phyloP scores from a whole-genome alignment of 2,329 filamentous ascomycete species.

The Colletotrichum zoysiae region DNA sequence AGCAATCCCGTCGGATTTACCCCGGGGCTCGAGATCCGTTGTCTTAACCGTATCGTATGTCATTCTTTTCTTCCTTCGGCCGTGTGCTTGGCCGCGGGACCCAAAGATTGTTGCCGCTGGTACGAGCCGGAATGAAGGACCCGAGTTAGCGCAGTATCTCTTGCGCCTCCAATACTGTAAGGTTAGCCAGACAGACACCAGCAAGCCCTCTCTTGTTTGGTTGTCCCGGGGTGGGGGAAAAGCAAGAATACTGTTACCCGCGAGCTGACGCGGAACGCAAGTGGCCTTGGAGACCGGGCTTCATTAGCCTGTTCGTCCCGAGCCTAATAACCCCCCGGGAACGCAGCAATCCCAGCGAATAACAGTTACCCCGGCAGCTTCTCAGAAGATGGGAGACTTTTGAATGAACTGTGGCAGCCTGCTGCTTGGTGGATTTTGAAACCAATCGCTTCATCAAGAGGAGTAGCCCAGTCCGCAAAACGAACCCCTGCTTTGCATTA shows the following conservation, averaged over 20 bases:
- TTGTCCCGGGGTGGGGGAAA: constrained; percentile 16
- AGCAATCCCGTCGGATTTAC: constrained; percentile 19
- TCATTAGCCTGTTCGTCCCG: neutral
- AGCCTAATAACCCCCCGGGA: neutral
- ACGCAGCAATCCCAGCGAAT: constrained; percentile 21
- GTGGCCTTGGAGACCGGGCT: neutral
- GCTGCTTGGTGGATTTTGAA: neutral
- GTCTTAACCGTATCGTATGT: neutral
- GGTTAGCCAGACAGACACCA: neutral
- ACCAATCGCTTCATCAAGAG: neutral
- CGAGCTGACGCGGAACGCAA: constrained; percentile 12
- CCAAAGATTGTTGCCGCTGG: constrained; percentile 18
- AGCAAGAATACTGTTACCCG: constrained; percentile 17
- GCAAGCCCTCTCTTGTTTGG: constrained; percentile 17
- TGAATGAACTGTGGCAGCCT: neutral
- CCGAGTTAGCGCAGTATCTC: constrained; percentile 20
- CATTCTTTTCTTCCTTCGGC: neutral
- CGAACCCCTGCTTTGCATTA: neutral
- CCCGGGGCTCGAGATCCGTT: neutral
- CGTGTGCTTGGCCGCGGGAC: neutral
- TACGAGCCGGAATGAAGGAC: constrained; percentile 26
- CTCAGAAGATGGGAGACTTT: neutral
- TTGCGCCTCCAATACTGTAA: neutral
- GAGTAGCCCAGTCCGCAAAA: neutral
- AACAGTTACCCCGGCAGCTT: neutral